Evolutionary conservation across 1,284 basidiomycete genomes (phyloP).

Genomic region (Melampsora americana): DNA sequence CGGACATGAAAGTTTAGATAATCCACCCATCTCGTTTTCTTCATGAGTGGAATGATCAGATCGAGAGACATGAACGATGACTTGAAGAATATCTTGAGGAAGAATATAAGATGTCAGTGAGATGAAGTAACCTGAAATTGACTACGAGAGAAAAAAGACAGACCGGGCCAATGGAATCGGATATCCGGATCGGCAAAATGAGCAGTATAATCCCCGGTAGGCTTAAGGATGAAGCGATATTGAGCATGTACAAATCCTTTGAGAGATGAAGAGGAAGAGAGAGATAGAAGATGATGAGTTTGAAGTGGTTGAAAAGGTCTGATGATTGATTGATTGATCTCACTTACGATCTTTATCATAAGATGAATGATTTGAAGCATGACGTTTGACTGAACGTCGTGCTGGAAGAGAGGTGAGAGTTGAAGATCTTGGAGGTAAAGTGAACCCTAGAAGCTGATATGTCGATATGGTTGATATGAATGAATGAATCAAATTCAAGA

Average conservation of each 20-base stretch:
- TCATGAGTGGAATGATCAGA: constrained; percentile 56
- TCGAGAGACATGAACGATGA: constrained; percentile 76
- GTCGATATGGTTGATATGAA: too few species aligned
- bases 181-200: constrained; percentile 86
- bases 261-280: neutral
- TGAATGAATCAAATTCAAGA: neutral
- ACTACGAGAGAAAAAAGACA: neutral
- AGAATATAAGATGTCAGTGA: constrained; percentile 61
- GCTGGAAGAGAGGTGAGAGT: constrained; percentile 14
- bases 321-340: too few species aligned
- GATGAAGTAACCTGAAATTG: neutral
- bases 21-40: constrained; percentile 55
- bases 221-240: constrained; percentile 89
- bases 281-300: neutral
- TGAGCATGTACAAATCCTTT: constrained; percentile 77
- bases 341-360: constrained; percentile 40
- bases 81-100: constrained; percentile 93
- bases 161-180: constrained; percentile 39
- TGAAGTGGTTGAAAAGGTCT: too few species aligned
- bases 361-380: constrained; percentile 18
- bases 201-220: constrained; percentile 82
- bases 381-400: constrained; percentile 16
- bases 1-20: constrained; percentile 63
- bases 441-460: constrained; percentile 38
- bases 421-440: constrained; percentile 33